Conservation (phyloP, 306 rosid genomes). For the Corylus heterophylla region DNA sequence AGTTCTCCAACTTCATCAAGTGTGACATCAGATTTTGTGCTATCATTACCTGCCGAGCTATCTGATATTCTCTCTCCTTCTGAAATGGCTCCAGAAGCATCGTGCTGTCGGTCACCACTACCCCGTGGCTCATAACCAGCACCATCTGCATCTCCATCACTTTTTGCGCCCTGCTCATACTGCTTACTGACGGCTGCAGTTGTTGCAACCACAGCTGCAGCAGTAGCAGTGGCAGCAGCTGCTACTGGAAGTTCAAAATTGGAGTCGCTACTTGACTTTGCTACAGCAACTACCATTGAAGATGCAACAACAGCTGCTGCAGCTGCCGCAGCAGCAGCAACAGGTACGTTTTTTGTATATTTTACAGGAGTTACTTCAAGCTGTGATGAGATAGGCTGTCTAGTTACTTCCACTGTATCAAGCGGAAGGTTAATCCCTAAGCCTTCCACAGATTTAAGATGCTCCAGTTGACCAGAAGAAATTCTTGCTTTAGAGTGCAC, state of each 20-base stretch:
- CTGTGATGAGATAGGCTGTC: constrained; percentile 44
- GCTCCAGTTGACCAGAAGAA: constrained; percentile 52
- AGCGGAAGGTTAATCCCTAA: constrained; percentile 51
- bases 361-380: constrained; percentile 54
- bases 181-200: constrained; percentile 87
- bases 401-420: constrained; percentile 53
- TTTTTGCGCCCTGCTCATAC: constrained; percentile 67
- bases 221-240: constrained; percentile 95
- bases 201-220: constrained; percentile 96
- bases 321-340: constrained; percentile 87
- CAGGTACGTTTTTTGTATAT: constrained; percentile 72
- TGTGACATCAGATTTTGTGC: constrained; percentile 73
- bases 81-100: constrained; percentile 42
- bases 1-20: constrained; percentile 86
- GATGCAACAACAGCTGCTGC: constrained; percentile 97
- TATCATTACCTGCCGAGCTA: constrained; percentile 63
- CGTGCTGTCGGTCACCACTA: constrained; percentile 56
- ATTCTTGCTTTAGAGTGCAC: constrained; percentile 48
- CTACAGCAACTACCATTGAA: constrained; percentile 83
- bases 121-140: constrained; percentile 54
- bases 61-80: constrained; percentile 81
- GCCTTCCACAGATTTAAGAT: constrained; percentile 56
- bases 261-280: constrained; percentile 63
- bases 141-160: constrained; percentile 62
- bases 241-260: constrained; percentile 82